These are phyloP conservation scores for Tolypocladium pustulatum DNA, from an alignment of 2,329 filamentous ascomycete genomes.

Conservation along the genomic window DNA sequence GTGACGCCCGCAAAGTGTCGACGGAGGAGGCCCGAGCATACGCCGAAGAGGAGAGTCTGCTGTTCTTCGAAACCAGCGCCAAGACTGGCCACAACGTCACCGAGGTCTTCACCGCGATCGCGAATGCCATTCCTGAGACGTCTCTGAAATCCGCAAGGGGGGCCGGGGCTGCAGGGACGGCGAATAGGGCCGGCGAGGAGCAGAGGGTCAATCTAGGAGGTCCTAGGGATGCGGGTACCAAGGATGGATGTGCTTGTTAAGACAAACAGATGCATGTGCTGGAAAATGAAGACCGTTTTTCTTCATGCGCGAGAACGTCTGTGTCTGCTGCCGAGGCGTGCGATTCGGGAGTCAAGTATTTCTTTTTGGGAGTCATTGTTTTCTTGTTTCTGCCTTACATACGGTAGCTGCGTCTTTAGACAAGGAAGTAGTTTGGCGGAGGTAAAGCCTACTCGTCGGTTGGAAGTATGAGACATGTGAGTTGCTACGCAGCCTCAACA, in stretches of 20 bases:
- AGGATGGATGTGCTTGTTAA: conserved; percentile 86
- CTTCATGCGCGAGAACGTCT: conserved; percentile 3
- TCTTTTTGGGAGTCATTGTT: conserved; percentile 8
- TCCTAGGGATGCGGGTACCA: conserved; percentile 61
- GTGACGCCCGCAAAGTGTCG: conserved; percentile 76
- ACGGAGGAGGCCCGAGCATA: conserved; percentile 89
- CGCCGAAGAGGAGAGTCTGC: conserved; percentile 82
- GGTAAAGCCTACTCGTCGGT: neutral
- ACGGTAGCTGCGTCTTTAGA: conserved; percentile 5
- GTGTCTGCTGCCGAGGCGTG: conserved; percentile 9
- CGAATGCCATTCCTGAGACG: conserved; percentile 94
- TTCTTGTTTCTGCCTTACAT: conserved; percentile 6
- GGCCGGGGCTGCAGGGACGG: conserved; percentile 50
- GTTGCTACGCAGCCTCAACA: neutral
- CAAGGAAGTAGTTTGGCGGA: neutral
- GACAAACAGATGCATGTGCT: conserved; percentile 2
- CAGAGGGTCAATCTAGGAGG: conserved; percentile 75
- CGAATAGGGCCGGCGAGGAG: conserved; percentile 53
- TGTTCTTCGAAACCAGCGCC: conserved; percentile 97
- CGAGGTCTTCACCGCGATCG: conserved; percentile 96
- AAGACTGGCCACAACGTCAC: conserved; percentile 93
- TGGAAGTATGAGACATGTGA: neutral
- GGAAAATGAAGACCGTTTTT: neutral
- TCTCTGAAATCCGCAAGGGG: conserved; percentile 82
- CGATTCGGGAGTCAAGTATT: conserved; percentile 9